These are phyloP conservation scores for Sphagnum magellanicum DNA, from an alignment of 228 moss, liverwort and hornwort genomes.

Conservation along the genomic window DNA sequence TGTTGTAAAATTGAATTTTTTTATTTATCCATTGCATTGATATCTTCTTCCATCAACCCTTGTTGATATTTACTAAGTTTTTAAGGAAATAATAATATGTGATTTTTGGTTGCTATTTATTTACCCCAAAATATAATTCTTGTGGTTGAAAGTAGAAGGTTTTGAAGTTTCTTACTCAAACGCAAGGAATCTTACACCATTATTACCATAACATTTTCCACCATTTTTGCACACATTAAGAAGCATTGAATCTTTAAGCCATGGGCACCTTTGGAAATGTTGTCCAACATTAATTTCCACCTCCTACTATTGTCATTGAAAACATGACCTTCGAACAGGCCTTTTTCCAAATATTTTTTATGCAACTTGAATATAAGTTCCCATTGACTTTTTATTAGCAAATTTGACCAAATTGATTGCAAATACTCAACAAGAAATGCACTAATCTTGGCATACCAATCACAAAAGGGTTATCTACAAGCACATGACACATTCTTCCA, in stretches of 20 bases:
- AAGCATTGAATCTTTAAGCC: neutral
- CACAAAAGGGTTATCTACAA: slow-evolving; percentile 1
- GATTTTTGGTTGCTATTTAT: neutral
- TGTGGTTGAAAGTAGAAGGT: neutral
- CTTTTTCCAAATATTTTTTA: neutral
- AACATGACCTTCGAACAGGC: neutral
- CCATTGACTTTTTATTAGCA: neutral
- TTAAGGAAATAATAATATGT: neutral
- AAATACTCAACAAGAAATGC: neutral
- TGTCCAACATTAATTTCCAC: neutral
- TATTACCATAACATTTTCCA: neutral
- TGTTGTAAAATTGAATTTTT: neutral
- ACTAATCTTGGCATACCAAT: neutral
- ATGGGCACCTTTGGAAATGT: neutral
- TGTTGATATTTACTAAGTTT: neutral
- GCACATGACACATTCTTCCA: neutral
- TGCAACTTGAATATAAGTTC: neutral
- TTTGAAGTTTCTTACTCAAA: neutral
- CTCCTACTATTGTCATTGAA: neutral
- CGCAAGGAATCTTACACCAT: neutral
- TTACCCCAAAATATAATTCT: neutral
- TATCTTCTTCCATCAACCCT: neutral
- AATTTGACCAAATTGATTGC: neutral
- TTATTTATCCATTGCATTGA: slow-evolving; percentile 1
- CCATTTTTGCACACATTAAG: neutral